phyloP scores from a whole-genome alignment of 495 filamentous ascomycete species.

The Elaphomyces granulatus region DNA sequence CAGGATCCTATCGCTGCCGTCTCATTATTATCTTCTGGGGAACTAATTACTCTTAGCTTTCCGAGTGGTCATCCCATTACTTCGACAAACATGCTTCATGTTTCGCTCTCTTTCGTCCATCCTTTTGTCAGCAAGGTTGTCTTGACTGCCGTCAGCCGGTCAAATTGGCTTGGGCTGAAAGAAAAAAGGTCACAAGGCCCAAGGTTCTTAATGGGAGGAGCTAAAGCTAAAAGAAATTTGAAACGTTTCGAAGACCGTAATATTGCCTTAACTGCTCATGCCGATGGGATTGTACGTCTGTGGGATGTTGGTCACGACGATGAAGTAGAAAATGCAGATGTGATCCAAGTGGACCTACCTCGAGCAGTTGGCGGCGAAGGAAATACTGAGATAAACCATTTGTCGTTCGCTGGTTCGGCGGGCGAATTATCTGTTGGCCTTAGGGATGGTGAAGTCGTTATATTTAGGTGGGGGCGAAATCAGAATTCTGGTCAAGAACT shows the following conservation, averaged over 20 bases:
- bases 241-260: conserved; percentile 70
- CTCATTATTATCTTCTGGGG: conserved; percentile 66
- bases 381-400: conserved; percentile 58
- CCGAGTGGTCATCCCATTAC: conserved; percentile 81
- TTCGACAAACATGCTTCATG: conserved; percentile 80
- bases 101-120: conserved; percentile 69
- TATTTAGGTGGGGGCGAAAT: conserved; percentile 82
- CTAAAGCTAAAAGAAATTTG: conserved; percentile 46
- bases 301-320: conserved; percentile 88
- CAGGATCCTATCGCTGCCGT: conserved; percentile 83
- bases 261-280: conserved; percentile 68
- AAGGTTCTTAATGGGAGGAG: conserved; percentile 60
- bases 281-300: conserved; percentile 70
- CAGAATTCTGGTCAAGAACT: conserved; percentile 42
- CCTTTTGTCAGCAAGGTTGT: conserved; percentile 64
- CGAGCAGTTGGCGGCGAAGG: conserved; percentile 68
- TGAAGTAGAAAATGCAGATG: conserved; percentile 73
- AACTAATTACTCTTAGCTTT: conserved; percentile 77
- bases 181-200: conserved; percentile 63
- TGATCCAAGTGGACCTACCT: conserved; percentile 73
- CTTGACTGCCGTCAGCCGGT: conserved; percentile 54
- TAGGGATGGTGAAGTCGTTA: conserved; percentile 61
- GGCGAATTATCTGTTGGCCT: conserved; percentile 79
- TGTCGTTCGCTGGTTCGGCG: conserved; percentile 60
- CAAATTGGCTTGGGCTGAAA: conserved; percentile 75